Conservation (phyloP, 176 grass and related monocot species). For the Oryza glumipatula region DNA sequence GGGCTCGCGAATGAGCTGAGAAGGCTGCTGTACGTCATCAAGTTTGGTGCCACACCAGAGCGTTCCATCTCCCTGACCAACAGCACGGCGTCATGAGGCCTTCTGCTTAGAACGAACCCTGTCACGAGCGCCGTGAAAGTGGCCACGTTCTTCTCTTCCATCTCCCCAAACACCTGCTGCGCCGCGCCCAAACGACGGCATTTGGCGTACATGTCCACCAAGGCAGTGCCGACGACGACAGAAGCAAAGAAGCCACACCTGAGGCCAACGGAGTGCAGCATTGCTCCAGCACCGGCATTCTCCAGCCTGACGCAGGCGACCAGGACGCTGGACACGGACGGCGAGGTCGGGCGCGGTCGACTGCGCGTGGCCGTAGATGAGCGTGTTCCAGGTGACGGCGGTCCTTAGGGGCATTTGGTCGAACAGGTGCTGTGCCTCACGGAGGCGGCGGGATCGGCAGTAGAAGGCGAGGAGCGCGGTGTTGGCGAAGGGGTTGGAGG, state of each 20-base stretch:
- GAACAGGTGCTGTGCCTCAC: conserved; percentile 29
- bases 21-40: conserved; percentile 47
- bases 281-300: neutral
- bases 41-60: conserved; percentile 20
- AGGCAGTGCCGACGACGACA: neutral
- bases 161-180: neutral
- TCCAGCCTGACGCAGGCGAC: conserved; percentile 6
- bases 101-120: neutral
- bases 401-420: conserved; percentile 43
- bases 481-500: conserved; percentile 7
- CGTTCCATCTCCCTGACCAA: conserved; percentile 42
- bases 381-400: conserved; percentile 40
- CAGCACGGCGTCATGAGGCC: conserved; percentile 30
- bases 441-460: neutral
- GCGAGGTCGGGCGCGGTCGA: neutral
- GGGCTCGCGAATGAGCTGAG: conserved; percentile 27
- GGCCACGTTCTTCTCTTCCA: conserved; percentile 32
- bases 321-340: conserved; percentile 6
- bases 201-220: conserved; percentile 38
- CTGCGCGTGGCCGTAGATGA: conserved; percentile 23
- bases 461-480: conserved; percentile 24
- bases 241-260: neutral
- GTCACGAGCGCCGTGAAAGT: conserved; percentile 26
- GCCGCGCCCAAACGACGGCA: neutral
- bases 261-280: conserved; percentile 18